A percentile compares a stretch with the other conserved stretches of the same genome.
Conservation (phyloP, 129 eudicot genomes). For the Cynara cardunculus region DNA sequence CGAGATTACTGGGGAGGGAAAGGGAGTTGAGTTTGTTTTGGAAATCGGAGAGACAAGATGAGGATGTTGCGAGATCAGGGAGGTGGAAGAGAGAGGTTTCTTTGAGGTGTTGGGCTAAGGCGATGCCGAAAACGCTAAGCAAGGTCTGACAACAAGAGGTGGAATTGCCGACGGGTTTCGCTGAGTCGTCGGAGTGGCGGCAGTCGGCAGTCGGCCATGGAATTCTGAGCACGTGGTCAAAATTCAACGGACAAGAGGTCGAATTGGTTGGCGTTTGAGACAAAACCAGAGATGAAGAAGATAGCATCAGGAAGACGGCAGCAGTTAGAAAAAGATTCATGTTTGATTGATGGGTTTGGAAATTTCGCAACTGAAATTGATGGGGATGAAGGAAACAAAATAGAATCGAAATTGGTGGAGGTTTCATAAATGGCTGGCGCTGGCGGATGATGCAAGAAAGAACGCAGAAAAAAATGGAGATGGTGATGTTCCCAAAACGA, state of each 20-base stretch:
- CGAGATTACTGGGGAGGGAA: conserved; percentile 36
- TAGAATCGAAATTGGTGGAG: not conserved
- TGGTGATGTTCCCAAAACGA: conserved; percentile 14
- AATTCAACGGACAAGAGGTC: conserved; percentile 54
- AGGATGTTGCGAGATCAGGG: conserved; percentile 47
- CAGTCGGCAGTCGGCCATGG: conserved; percentile 58
- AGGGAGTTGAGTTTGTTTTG: conserved; percentile 44
- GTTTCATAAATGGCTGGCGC: conserved; percentile 13
- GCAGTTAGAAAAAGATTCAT: not conserved
- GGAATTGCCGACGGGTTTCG: conserved; percentile 14
- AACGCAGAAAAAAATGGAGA: not conserved
- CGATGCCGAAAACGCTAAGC: conserved; percentile 58
- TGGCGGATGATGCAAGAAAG: not conserved
- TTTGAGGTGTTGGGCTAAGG: conserved; percentile 44
- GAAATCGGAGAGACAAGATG: conserved; percentile 54
- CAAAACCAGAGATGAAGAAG: not conserved
- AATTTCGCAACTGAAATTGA: not conserved
- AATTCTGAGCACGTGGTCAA: conserved; percentile 39
- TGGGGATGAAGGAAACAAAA: not conserved
- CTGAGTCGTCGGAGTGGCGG: conserved; percentile 15
- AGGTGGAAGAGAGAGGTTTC: conserved; percentile 46
- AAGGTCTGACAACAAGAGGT: conserved; percentile 58
- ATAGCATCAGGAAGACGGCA: not conserved
- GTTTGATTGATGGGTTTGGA: conserved; percentile 5
- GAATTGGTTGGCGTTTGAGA: conserved; percentile 13